phyloP scores from a whole-genome alignment of 345 rosid genomes.

The Pseudoturritis turrita region DNA sequence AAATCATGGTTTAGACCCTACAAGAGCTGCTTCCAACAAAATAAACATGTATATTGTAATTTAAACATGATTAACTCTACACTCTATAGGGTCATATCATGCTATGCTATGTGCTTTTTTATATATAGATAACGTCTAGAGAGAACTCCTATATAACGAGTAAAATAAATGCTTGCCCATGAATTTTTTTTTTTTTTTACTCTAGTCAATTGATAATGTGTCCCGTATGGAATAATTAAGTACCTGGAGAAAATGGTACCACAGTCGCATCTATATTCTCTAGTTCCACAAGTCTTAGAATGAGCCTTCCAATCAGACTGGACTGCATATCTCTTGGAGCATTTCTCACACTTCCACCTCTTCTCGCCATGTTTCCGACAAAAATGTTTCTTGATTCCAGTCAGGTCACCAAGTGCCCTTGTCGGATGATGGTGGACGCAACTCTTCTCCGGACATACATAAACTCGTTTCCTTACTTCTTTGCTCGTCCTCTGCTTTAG shows the following conservation, averaged over 20 bases:
- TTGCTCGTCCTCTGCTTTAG: constrained; percentile 88
- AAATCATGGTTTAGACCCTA: constrained; percentile 12
- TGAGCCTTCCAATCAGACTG: constrained; percentile 99
- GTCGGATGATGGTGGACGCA: constrained; percentile 92
- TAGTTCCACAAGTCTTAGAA: constrained; percentile 93
- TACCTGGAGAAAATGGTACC: constrained; percentile 94
- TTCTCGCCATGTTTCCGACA: constrained; percentile 97
- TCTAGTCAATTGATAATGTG: too few species aligned
- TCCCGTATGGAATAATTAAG: not conserved
- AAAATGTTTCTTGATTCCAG: constrained; percentile 95
- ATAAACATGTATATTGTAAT: not conserved
- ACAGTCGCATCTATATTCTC: constrained; percentile 94
- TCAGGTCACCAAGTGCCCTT: constrained; percentile 93
- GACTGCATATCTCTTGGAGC: constrained; percentile 89
- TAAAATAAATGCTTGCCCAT: too few species aligned
- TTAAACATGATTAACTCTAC: not conserved
- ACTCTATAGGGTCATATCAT: too few species aligned
- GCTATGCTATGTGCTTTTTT: not conserved
- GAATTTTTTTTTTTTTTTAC: too few species aligned
- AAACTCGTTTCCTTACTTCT: constrained; percentile 78
- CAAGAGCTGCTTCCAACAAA: constrained; percentile 6
- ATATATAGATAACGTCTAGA: too few species aligned
- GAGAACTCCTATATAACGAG: too few species aligned
- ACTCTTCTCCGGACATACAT: constrained; percentile 86
- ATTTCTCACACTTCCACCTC: constrained; percentile 96